Evolutionary conservation across 257 asterid genomes (phyloP).

Genomic region (Salvia rosmarinus): DNA sequence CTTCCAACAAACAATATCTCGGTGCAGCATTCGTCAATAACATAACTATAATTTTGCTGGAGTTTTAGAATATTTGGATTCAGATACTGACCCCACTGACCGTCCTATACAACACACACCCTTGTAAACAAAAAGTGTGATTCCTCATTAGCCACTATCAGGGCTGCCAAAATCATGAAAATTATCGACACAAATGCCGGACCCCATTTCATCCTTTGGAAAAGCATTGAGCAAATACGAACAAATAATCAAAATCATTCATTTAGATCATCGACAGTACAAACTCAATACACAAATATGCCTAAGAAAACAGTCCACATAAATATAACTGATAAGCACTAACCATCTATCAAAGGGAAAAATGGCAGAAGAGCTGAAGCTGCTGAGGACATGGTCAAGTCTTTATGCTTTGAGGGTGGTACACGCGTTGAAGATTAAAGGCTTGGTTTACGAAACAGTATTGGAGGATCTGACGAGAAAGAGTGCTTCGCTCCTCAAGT

Average conservation of each 20-base stretch:
- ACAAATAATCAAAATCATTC: background rate
- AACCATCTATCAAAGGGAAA: conserved; percentile 29
- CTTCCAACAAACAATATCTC: too few species aligned
- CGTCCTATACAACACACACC: too few species aligned
- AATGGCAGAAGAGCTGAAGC: conserved; percentile 74
- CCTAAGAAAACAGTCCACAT: background rate
- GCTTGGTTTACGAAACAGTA: conserved; percentile 50
- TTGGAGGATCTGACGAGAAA: conserved; percentile 60
- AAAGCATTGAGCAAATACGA: too few species aligned
- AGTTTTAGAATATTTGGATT: too few species aligned
- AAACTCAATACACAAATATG: background rate
- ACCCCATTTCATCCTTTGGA: background rate
- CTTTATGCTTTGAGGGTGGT: conserved; percentile 54
- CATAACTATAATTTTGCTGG: too few species aligned
- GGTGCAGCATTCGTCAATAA: too few species aligned
- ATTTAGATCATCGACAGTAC: too few species aligned
- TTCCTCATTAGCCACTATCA: conserved; percentile 10
- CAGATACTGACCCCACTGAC: too few species aligned
- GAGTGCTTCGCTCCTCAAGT: conserved; percentile 56
- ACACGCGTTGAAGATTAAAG: conserved; percentile 64
- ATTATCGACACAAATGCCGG: conserved; percentile 10
- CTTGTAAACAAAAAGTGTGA: background rate
- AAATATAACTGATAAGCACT: conserved; percentile 5
- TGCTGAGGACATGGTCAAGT: conserved; percentile 75
- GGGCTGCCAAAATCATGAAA: conserved; percentile 5